Conservation (phyloP, 2,329 filamentous ascomycete genomes). For the Penicillium sp. region DNA sequence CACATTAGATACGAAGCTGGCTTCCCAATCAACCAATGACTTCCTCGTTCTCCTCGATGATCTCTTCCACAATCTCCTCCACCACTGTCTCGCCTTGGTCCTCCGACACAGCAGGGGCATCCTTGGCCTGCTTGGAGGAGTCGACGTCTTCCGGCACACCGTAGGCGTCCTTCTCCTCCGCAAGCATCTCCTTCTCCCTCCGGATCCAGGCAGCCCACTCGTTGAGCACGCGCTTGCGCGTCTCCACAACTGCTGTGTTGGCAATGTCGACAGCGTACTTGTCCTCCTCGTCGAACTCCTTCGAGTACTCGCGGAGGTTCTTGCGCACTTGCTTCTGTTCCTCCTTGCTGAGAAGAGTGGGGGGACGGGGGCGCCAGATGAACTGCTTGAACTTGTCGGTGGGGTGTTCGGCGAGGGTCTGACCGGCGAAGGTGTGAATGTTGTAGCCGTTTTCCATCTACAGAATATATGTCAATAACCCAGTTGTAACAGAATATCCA, state of each 20-base stretch:
- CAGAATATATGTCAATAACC: too few relatives aligned
- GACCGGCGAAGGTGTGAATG: slow-evolving; percentile 91
- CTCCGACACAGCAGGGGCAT: too few relatives aligned
- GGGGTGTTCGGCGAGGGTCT: slow-evolving; percentile 77
- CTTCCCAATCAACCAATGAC: slow-evolving; percentile 47
- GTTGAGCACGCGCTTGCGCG: slow-evolving; percentile 67
- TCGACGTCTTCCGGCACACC: too few relatives aligned
- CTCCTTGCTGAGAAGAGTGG: slow-evolving; percentile 86
- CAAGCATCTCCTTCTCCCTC: slow-evolving; percentile 60
- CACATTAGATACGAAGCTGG: slow-evolving; percentile 16
- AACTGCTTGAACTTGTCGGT: slow-evolving; percentile 98
- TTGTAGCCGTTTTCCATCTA: slow-evolving; percentile 99
- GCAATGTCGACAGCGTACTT: slow-evolving; percentile 85
- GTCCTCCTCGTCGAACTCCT: slow-evolving; percentile 90
- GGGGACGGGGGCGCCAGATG: slow-evolving; percentile 81
- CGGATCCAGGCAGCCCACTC: slow-evolving; percentile 85
- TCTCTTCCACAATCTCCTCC: slow-evolving; percentile 82
- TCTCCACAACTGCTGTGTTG: slow-evolving; percentile 87
- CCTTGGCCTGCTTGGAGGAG: too few relatives aligned
- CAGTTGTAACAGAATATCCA: too few relatives aligned
- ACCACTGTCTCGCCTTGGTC: slow-evolving; percentile 67
- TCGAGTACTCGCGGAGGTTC: slow-evolving; percentile 94
- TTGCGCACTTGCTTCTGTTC: slow-evolving; percentile 97
- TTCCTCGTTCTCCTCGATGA: slow-evolving; percentile 74
- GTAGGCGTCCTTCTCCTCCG: slow-evolving; percentile 61